Evolutionary conservation across 2,329 filamentous ascomycete species (phyloP), one percentile per base, ranked within the genome.

Genomic region (Ophiocordyceps camponoti-leonardi): DNA sequence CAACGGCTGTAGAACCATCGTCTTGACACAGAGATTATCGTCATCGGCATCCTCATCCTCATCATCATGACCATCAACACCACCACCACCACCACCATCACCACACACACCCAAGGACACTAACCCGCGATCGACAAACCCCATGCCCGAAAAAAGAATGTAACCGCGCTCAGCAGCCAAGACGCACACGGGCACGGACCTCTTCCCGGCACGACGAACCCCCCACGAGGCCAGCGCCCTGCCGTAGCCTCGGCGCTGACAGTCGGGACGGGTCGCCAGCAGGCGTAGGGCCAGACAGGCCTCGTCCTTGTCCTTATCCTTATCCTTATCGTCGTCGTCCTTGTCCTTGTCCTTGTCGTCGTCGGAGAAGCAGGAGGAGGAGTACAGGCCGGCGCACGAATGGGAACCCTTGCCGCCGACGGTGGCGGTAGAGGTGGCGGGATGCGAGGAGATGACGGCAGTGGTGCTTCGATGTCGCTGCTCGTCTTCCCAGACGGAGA

Each of bases 121-220:
- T n/a, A 47, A 45, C 16, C 51, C 51, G 7, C 49, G 7, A 12
- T 53, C 50, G 12, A 22, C 14, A 14, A 53, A 53, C 5, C 49
- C 50, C 37, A 51, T 45, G 33, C 49, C 50, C 1, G 51, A 53
- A 43, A 53, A 45, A 19, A 50, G 31, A 12, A 53, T 44, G 44
- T 53, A 53, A 14, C 45, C 51, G 11, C 47, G 45, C 6, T 45
- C 16, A 22, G 45, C 49, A 2, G 50, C 48, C 44, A 44, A 43
- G 10, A 49, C 45, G 20, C 47, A 47, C 10, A 51, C 43, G n/a
- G 43, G 42, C 20, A 45, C 35, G 16, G 41, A 42, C 37, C 28
- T 26, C 23, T 44, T 44, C 19, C 33, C 37, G 26, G 47, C 46
- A 5, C 44, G 16, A 12, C 45, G 45, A 16, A 48, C 35, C 8